Conservation (phyloP, 768 basidiomycete genomes). For the Russula emetica region DNA sequence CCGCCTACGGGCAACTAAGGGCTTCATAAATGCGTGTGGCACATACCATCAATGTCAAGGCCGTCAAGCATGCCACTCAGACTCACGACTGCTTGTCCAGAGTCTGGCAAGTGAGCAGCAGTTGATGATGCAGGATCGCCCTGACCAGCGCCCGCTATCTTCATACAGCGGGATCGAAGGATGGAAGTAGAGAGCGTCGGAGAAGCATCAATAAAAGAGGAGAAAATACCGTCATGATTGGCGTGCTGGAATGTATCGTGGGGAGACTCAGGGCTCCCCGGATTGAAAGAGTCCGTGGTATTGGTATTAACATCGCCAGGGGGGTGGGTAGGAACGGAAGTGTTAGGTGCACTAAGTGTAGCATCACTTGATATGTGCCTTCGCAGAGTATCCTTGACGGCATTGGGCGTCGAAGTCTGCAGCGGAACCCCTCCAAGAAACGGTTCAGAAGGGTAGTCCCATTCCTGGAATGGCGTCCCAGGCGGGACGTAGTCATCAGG, state of each 20-base stretch:
- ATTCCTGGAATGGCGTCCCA: slow-evolving; percentile 24
- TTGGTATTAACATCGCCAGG: not conserved
- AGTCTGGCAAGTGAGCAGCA: not conserved
- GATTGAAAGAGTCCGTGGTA: not conserved
- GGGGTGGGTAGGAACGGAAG: slow-evolving; percentile 1
- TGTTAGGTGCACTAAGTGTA: slow-evolving; percentile 11
- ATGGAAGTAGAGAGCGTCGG: slow-evolving; percentile 1
- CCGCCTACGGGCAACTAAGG: not conserved
- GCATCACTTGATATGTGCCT: slow-evolving; percentile 2
- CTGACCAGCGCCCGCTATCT: not conserved
- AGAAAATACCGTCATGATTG: slow-evolving; percentile 25
- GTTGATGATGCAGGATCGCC: not conserved
- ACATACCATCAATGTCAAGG: slow-evolving; percentile 26
- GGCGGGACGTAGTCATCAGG: slow-evolving; percentile 26
- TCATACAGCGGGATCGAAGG: not conserved
- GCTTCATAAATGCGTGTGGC: too few relatives aligned
- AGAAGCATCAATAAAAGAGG: slow-evolving; percentile 20
- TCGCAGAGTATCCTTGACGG: not conserved
- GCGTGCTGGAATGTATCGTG: not conserved
- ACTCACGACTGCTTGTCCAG: slow-evolving; percentile 13
- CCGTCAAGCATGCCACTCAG: slow-evolving; percentile 25
- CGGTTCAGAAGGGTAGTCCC: slow-evolving; percentile 12
- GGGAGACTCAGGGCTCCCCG: not conserved
- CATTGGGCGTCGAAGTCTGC: slow-evolving; percentile 26
- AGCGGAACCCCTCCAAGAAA: slow-evolving; percentile 23